Evolutionary conservation across 2,329 filamentous ascomycete genomes (phyloP).

Genomic region (Pseudocercospora musae): DNA sequence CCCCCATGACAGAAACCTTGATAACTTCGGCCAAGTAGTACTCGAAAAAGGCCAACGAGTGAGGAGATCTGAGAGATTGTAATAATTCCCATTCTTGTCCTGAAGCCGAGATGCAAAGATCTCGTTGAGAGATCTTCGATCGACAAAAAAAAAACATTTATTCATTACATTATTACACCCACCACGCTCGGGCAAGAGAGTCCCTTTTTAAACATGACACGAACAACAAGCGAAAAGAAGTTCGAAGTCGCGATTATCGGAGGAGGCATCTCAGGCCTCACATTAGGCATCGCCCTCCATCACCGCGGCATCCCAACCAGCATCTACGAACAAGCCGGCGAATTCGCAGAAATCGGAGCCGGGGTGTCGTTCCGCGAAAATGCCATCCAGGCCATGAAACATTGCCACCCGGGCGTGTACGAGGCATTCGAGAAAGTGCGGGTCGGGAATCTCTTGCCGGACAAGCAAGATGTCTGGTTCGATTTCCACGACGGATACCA

Average conservation of each 20-base stretch:
- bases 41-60: background rate
- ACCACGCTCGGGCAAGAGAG: too few relatives aligned
- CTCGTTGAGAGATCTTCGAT: too few relatives aligned
- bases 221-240: slow-evolving; percentile 13
- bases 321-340: slow-evolving; percentile 56
- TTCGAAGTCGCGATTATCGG: slow-evolving; percentile 24
- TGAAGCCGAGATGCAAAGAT: background rate
- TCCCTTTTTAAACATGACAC: too few relatives aligned
- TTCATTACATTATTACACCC: too few relatives aligned
- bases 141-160: too few relatives aligned
- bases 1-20: background rate
- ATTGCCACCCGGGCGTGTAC: slow-evolving; percentile 48
- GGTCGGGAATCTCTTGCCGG: slow-evolving; percentile 39
- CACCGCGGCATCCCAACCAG: slow-evolving; percentile 42
- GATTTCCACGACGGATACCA: slow-evolving; percentile 40
- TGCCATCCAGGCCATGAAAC: slow-evolving; percentile 51
- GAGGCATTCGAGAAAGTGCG: slow-evolving; percentile 44
- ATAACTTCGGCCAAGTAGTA: background rate
- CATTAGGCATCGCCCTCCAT: slow-evolving; percentile 53
- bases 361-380: slow-evolving; percentile 58
- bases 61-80: background rate
- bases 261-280: slow-evolving; percentile 53
- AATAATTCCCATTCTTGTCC: background rate
- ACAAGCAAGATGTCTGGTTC: slow-evolving; percentile 42
- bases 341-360: slow-evolving; percentile 58